Conservation (phyloP, 306 rosid species). For the Luffa aegyptiaca region DNA sequence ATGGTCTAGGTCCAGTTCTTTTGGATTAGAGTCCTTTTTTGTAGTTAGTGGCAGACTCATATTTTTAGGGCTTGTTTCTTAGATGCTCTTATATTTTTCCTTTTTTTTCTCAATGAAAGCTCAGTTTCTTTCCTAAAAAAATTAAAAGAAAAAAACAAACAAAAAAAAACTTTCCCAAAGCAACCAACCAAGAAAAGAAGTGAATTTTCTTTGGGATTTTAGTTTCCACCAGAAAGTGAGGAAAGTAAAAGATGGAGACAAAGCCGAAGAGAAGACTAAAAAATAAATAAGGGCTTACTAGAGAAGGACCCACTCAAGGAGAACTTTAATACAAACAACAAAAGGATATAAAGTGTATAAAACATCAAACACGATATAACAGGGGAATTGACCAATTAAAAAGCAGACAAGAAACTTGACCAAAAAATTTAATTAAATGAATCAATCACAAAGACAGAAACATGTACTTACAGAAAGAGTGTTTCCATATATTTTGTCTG, state of each 20-base stretch:
- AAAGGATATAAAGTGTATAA: neutral
- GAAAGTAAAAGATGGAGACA: no score
- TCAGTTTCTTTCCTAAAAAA: no score
- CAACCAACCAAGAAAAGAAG: no score
- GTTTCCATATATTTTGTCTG: constrained; percentile 95
- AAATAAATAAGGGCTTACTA: neutral
- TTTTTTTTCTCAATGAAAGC: no score
- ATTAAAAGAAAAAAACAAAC: no score
- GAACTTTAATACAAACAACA: neutral
- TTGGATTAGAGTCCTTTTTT: no score
- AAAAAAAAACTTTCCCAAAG: neutral
- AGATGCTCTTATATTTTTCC: no score
- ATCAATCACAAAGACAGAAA: neutral
- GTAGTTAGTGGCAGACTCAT: no score
- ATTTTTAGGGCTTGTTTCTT: no score
- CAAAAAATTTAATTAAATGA: neutral
- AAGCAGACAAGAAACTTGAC: neutral
- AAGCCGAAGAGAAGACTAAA: neutral
- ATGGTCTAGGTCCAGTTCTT: no score
- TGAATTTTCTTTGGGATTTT: no score
- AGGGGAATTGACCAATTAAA: neutral
- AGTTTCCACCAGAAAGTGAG: no score
- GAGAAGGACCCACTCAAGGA: neutral
- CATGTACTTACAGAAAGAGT: constrained; percentile 72
- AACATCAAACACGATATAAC: neutral